These are phyloP conservation scores for Asterophora parasitica DNA, from an alignment of 768 basidiomycete genomes.

Conservation along the genomic window DNA sequence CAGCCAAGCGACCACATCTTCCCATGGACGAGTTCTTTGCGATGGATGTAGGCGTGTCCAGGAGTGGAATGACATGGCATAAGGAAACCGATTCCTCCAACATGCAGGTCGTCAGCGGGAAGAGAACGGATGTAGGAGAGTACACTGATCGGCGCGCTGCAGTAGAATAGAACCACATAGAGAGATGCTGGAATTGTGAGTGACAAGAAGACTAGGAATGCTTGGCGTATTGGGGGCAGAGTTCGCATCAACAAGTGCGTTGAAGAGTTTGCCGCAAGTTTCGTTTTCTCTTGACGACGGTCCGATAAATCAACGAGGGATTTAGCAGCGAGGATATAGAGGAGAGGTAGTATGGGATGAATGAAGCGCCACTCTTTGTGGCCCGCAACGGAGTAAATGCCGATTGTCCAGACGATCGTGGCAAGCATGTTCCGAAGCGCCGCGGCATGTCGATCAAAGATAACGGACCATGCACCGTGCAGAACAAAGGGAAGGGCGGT, in stretches of 20 bases:
- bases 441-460: conserved; percentile 22
- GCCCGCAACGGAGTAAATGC: conserved; percentile 70
- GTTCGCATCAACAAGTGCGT: neutral
- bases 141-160: conserved; percentile 72
- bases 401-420: conserved; percentile 55
- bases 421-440: conserved; percentile 41
- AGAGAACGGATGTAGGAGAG: conserved; percentile 61
- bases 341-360: conserved; percentile 81
- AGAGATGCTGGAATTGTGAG: conserved; percentile 56
- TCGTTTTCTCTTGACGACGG: conserved; percentile 2
- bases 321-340: conserved; percentile 75
- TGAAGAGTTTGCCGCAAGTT: neutral
- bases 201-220: conserved; percentile 40
- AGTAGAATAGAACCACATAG: conserved; percentile 74
- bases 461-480: conserved; percentile 47
- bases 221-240: conserved; percentile 28
- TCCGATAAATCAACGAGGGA: conserved; percentile 52
- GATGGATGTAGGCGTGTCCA: conserved; percentile 84
- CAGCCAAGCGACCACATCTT: conserved; percentile 84
- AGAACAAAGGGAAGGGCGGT: conserved; percentile 69
- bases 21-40: conserved; percentile 52
- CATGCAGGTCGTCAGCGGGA: conserved; percentile 39
- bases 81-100: conserved; percentile 62
- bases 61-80: conserved; percentile 99
- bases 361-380: conserved; percentile 99